Percentiles rank a stretch among this genome's conserved stretches.
Conservation (phyloP, 2,329 filamentous ascomycete genomes). For the Acarospora socialis region DNA sequence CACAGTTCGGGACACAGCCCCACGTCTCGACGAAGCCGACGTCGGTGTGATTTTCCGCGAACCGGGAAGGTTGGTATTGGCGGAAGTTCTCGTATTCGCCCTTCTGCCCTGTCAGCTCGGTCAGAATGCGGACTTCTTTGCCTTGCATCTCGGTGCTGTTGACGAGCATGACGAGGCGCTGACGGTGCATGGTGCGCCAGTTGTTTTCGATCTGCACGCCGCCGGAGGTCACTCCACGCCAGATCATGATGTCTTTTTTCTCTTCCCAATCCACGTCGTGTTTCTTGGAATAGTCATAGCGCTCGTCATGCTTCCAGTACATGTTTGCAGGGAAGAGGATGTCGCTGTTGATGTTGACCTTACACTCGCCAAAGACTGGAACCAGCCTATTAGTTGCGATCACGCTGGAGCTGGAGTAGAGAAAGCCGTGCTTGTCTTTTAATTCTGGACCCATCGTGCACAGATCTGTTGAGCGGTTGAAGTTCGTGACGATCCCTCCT, state of each 20-base stretch:
- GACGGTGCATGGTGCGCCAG: conserved; percentile 26
- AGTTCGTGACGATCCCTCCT: conserved; percentile 50
- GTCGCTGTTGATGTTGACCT: conserved; percentile 54
- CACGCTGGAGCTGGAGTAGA: conserved; percentile 46
- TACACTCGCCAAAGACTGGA: conserved; percentile 55
- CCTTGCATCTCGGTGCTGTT: conserved; percentile 22
- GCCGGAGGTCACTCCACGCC: conserved; percentile 52
- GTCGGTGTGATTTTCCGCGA: conserved; percentile 24
- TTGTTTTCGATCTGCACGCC: conserved; percentile 36
- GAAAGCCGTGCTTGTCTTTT: conserved; percentile 48
- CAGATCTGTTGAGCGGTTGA: conserved; percentile 44
- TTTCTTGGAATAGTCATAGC: conserved; percentile 42
- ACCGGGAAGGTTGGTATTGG: conserved; percentile 19
- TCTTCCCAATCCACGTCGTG: conserved; percentile 44
- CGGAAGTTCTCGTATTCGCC: conserved; percentile 17
- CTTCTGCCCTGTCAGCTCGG: conserved; percentile 13
- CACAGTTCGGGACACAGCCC: conserved; percentile 25
- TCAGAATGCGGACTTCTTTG: conserved; percentile 18
- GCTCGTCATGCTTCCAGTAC: conserved; percentile 45
- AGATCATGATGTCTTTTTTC: conserved; percentile 43
- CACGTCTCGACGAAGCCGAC: conserved; percentile 25
- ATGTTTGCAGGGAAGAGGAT: conserved; percentile 55
- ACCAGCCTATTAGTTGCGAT: conserved; percentile 44
- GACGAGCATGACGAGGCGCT: conserved; percentile 23
- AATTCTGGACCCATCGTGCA: conserved; percentile 54